Base-by-base conservation (phyloP, 2,329 filamentous ascomycete genomes). In the Xylaria sp. region DNA sequence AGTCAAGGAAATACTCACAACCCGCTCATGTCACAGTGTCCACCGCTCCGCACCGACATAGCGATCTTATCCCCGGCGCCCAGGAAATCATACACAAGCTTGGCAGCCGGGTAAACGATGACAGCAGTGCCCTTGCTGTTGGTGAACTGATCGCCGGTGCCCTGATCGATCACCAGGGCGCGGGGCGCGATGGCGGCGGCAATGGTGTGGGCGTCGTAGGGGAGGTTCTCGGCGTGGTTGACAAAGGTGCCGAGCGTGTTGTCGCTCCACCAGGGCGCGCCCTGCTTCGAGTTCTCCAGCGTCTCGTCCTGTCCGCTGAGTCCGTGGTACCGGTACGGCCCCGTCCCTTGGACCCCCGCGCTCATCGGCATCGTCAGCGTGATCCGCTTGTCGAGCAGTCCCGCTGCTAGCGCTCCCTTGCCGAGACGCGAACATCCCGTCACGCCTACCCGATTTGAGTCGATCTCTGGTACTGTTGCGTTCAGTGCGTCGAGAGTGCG, bases 171-270 rank as follows among this genome's bases (percentile, higher is more conserved):
- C 23, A 87, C 79, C 6, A 89, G 77, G 2, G 86, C 85, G 26
- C 87, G 79, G 2, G 87, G 87, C n/a, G 86, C 86, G 33, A 89
- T 81, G 23, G 88, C 81, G 7, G 82, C 86, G n/a, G 85, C 86
- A 49, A 89, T 83, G 71, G 85, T 84, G 76, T 89, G 87, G 58
- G 88, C 86, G 72, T 89, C 87, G 70, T 85, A 84, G 2, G 87
- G 85, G 53, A 89, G 79, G 73, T 83, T 82, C 74, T 83, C 83
- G 65, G 82, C 80, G 71, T 80, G 84, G 82, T 90, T 87, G 84
- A 83, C 80, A 70, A 83, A 81, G 11, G 84, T 92, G 59, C 86
- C 83, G 61, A 88, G 84, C 44, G 78, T 78, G 40, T 74, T 79
- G 67, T 83, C 83, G 77, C 85, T 87, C 86, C 86, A 89, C 74